These are phyloP conservation scores for Mycena sanguinolenta DNA, from an alignment of 768 basidiomycete genomes.

Conservation along the genomic window DNA sequence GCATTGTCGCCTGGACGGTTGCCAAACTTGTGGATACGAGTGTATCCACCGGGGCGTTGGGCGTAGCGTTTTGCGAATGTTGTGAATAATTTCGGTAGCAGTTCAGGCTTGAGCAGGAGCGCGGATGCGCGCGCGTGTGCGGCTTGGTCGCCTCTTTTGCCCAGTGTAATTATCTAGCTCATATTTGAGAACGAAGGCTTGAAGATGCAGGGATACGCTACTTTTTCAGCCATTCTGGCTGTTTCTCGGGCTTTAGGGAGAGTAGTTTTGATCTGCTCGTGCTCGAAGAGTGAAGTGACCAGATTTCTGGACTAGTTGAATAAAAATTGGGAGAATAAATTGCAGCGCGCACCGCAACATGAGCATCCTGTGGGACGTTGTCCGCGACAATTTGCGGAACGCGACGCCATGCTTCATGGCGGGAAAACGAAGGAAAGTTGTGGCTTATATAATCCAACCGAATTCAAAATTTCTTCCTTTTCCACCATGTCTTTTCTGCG, in stretches of 20 bases:
- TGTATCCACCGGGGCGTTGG: conserved; percentile 91
- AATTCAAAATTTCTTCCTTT: conserved; percentile 21
- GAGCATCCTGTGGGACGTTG: conserved; percentile 91
- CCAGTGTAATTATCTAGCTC: conserved; percentile 87
- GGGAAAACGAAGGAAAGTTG: conserved; percentile 29
- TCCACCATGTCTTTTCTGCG: conserved; percentile 69
- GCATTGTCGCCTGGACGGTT: conserved; percentile 93
- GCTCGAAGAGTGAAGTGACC: conserved; percentile 93
- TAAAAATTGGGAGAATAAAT: conserved; percentile 11
- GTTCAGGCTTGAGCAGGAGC: conserved; percentile 80
- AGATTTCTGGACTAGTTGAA: conserved; percentile 74
- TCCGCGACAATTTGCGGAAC: conserved; percentile 92
- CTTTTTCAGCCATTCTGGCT: conserved; percentile 94
- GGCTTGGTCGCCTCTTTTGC: conserved; percentile 84
- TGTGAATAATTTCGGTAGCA: conserved; percentile 87
- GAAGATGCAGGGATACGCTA: conserved; percentile 39
- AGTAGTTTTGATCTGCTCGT: conserved; percentile 96
- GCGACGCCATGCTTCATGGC: conserved; percentile 95
- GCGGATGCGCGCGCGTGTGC: conserved; percentile 80
- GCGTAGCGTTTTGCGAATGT: conserved; percentile 86
- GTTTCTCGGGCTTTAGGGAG: conserved; percentile 95
- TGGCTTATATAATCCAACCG: conserved; percentile 2
- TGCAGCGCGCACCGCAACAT: conserved; percentile 83
- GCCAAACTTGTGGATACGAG: conserved; percentile 93
- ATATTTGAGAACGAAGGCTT: neutral